Evolutionary conservation across 305 asterid genomes (phyloP).

Genomic region (Nicotiana rustica): DNA sequence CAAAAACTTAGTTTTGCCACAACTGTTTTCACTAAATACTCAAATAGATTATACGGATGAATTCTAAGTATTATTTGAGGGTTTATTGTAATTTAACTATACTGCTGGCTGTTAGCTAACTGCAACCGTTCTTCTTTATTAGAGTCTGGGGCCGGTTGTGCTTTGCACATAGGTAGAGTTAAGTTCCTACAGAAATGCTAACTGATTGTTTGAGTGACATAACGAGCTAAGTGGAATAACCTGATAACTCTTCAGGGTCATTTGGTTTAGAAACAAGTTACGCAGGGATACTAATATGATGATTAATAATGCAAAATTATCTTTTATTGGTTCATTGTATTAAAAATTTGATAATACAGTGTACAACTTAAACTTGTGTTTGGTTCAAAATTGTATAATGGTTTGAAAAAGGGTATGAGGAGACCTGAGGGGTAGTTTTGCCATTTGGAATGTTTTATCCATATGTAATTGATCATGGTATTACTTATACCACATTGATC

Average conservation of each 20-base stretch:
- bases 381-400: too few species aligned
- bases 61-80: background rate
- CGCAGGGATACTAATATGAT: too few species aligned
- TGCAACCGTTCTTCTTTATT: background rate
- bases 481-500: too few species aligned
- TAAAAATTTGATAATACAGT: too few species aligned
- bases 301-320: too few species aligned
- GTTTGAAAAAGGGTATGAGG: too few species aligned
- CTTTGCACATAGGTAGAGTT: background rate
- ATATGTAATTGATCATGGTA: too few species aligned
- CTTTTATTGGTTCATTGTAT: too few species aligned
- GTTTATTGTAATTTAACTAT: background rate
- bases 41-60: background rate
- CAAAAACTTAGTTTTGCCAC: background rate
- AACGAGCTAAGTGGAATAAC: background rate
- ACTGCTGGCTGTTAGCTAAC: background rate
- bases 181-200: background rate
- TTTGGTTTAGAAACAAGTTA: background rate
- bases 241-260: background rate
- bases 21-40: background rate
- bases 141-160: background rate
- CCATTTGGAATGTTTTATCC: too few species aligned
- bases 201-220: background rate
- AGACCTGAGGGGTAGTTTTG: too few species aligned
- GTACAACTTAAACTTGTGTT: too few species aligned